Evolutionary conservation across 345 rosid species (phyloP), one percentile per base, ranked within the genome.

Genomic region (Dipteronia sinensis): DNA sequence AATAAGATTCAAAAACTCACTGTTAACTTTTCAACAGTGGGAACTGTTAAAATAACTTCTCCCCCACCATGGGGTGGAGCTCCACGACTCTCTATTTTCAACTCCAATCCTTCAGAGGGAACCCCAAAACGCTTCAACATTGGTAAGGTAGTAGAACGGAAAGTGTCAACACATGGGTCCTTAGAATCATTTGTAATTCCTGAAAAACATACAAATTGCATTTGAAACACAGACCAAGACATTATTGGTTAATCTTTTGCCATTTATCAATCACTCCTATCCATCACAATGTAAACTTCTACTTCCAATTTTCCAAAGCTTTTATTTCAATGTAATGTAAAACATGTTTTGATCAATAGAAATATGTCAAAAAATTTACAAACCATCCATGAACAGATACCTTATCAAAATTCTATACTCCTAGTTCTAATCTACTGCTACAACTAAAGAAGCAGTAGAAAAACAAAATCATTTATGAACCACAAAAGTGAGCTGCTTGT

Each of bases 61-160:
- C 99, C 95, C 62, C 98, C 98, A 69, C 98, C 98, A 62, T 44
- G 77, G 51, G 98, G 98, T 40, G 97, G 89, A 55, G 80, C 89
- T 75, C 98, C 98, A 34, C 95, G 97, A 13, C 86, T 86, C 82
- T 85, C 93, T 65, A 94, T 89, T 84, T 90, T 91, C 68, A 97
- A 79, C 17, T 85, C 88, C 84, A 97, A 82, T 83, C 90, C 98
- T 80, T 90, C 98, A 7, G 83, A 58, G 69, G 97, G 93, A 69
- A 92, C 90, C 80, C 97, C 97, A 79, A 92, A 90, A 69, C 63
- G 89, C 88, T 87, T 88, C 79, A 92, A 80, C 64, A 88, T 64
- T 22, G 92, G 89, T 69, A 96, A 82, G 64, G 97, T 86, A 62
- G 97, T 79, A 6, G 93, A 87, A 61, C 88, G 88, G 78, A 89